Evolutionary conservation across 371 early-diverging fungal genomes (phyloP).

Genomic region (Nosema granulosis): DNA sequence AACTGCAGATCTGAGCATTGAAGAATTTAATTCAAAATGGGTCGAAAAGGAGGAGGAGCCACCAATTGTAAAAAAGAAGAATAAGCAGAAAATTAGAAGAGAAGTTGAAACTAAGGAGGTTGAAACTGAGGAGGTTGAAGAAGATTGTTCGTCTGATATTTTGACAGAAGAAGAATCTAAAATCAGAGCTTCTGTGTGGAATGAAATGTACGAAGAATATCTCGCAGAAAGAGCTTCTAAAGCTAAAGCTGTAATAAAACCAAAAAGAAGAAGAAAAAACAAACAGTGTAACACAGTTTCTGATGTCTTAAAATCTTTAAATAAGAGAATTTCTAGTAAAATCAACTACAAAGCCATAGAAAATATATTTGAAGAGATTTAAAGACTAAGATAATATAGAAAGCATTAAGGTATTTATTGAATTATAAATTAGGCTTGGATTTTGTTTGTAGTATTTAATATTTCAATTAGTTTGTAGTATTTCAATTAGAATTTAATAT

Average conservation of each 20-base stretch:
- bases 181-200: constrained; percentile 62
- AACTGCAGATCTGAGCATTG: constrained; percentile 75
- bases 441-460: neutral
- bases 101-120: neutral
- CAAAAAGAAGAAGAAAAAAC: constrained; percentile 50
- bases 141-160: constrained; percentile 29
- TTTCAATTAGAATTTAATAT: too few relatives aligned
- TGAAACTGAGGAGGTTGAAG: constrained; percentile 49
- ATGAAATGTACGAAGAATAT: constrained; percentile 66
- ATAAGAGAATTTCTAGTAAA: constrained; percentile 62
- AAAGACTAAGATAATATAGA: neutral
- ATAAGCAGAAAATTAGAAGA: constrained; percentile 56
- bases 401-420: too few relatives aligned
- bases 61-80: constrained; percentile 69
- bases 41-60: constrained; percentile 80
- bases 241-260: constrained; percentile 32
- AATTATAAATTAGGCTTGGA: neutral
- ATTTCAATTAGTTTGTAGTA: too few relatives aligned
- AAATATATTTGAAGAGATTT: constrained; percentile 59
- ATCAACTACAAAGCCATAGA: constrained; percentile 65
- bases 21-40: constrained; percentile 80
- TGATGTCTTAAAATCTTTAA: constrained; percentile 62
- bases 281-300: constrained; percentile 52
- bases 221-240: constrained; percentile 56
- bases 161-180: constrained; percentile 58